Base-by-base conservation (phyloP, 495 filamentous ascomycete genomes). In the Penicillium coffeae region DNA sequence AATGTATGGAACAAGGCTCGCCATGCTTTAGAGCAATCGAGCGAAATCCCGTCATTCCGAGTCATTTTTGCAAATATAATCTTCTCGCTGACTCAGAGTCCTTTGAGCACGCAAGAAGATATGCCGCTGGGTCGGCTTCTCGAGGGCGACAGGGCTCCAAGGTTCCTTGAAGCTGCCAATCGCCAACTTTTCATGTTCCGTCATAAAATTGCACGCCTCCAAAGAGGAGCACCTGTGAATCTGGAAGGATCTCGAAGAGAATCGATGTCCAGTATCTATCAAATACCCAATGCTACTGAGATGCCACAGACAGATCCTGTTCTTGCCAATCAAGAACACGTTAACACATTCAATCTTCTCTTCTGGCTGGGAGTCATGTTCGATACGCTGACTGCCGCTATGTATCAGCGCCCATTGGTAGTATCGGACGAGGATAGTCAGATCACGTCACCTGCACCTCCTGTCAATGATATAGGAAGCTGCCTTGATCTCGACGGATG, bases 311-410 rank as follows among this genome's bases (percentile, higher is more conserved):
- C 30, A 8, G 55, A 57, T 47, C 25, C 51, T 8, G 50, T 48
- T 37, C 47, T 59, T 14, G 27, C 54, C 12, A 60, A 44, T 18
- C 16, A 48, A 7, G 66, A 67, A 19, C 59, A 77, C 38, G 59
- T 60, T 34, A 52, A 56, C 20, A 77, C 73, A 0, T 54, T 76
- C 7, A 60, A 64, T 38, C 64, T 72, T 10, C 51, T 77, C n/a
- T 73, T 66, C 39, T 77, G 74, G 74, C 61, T 77, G 13, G 71
- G 65, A 0, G 55, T 77, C n/a, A 77, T 76, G 73, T 74, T 75
- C 41, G 74, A 77, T 42, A 77, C 73, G 1, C 47, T 74, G 15
- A 71, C 68, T 18, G 60, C 74, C 10, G 72, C 72, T 14, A 74
- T 75, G 62, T 58, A 71, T 43, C 63, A 70, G 30, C 64, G 72